These are phyloP conservation scores for Ogataea nitratoaversa DNA, from an alignment of 805 yeast genomes.

Conservation along the genomic window DNA sequence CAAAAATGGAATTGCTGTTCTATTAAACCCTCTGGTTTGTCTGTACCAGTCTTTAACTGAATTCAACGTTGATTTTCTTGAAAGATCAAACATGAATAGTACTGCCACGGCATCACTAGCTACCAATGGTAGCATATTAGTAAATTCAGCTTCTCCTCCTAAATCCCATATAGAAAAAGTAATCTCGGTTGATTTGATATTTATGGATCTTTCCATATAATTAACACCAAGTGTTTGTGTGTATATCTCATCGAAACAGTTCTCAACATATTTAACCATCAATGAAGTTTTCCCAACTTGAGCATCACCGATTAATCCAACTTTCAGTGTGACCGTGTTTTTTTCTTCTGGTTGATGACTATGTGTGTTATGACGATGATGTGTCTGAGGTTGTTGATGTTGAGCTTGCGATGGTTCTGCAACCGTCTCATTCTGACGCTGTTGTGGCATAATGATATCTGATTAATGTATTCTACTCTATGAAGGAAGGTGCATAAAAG, in stretches of 20 bases:
- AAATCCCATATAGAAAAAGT: slow-evolving; percentile 93
- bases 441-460: neutral
- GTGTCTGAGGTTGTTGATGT: slow-evolving; percentile 2
- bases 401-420: slow-evolving; percentile 2
- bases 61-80: slow-evolving; percentile 78
- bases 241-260: slow-evolving; percentile 84
- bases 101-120: slow-evolving; percentile 91
- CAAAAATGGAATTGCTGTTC: slow-evolving; percentile 84
- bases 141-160: slow-evolving; percentile 93
- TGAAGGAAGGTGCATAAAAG: no score
- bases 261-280: slow-evolving; percentile 97
- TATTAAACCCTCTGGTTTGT: slow-evolving; percentile 84
- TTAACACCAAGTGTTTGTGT: slow-evolving; percentile 94
- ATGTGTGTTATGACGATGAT: slow-evolving; percentile 5
- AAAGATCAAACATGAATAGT: slow-evolving; percentile 83
- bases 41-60: slow-evolving; percentile 94
- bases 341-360: slow-evolving; percentile 19
- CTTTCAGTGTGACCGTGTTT: slow-evolving; percentile 63
- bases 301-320: slow-evolving; percentile 93
- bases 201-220: slow-evolving; percentile 86
- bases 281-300: slow-evolving; percentile 94
- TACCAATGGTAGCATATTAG: slow-evolving; percentile 91
- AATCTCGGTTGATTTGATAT: slow-evolving; percentile 79
- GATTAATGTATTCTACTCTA: no score
- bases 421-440: neutral